These are phyloP conservation scores for Aspergillus haitiensis DNA, from an alignment of 495 filamentous ascomycete genomes.

Conservation along the genomic window DNA sequence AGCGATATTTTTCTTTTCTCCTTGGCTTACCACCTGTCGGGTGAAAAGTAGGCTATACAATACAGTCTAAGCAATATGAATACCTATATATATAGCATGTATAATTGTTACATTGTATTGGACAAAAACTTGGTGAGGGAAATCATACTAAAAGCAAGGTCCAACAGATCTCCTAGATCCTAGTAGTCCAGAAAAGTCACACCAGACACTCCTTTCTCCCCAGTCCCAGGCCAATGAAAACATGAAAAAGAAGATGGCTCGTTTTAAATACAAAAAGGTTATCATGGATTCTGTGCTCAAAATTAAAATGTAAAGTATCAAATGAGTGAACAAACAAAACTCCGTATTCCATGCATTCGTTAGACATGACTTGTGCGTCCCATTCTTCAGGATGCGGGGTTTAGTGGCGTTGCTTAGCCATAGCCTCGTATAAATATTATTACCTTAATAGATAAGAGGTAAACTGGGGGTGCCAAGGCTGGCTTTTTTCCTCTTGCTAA, in stretches of 20 bases:
- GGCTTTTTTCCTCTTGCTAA: too few species aligned
- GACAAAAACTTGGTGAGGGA: slow-evolving; percentile 16
- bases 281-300: slow-evolving; percentile 35
- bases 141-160: slow-evolving; percentile 10
- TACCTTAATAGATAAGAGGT: too few species aligned
- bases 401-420: slow-evolving; percentile 7
- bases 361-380: slow-evolving; percentile 31
- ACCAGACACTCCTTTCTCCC: slow-evolving; percentile 28
- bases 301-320: slow-evolving; percentile 10
- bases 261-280: slow-evolving; percentile 24
- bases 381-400: slow-evolving; percentile 19
- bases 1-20: neutral
- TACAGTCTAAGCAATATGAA: neutral
- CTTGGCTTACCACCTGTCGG: neutral
- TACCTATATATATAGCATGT: too few species aligned
- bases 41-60: neutral
- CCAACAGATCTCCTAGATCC: slow-evolving; percentile 13
- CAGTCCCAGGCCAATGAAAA: slow-evolving; percentile 15
- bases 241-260: slow-evolving; percentile 11
- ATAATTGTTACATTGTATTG: slow-evolving; percentile 26
- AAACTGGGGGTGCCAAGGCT: too few species aligned
- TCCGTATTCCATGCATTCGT: slow-evolving; percentile 48
- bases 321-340: slow-evolving; percentile 26
- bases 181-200: slow-evolving; percentile 20
- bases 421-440: neutral